phyloP scores from a whole-genome alignment of 1,139 yeast species.

The Scheffersomyces parashehatae region DNA sequence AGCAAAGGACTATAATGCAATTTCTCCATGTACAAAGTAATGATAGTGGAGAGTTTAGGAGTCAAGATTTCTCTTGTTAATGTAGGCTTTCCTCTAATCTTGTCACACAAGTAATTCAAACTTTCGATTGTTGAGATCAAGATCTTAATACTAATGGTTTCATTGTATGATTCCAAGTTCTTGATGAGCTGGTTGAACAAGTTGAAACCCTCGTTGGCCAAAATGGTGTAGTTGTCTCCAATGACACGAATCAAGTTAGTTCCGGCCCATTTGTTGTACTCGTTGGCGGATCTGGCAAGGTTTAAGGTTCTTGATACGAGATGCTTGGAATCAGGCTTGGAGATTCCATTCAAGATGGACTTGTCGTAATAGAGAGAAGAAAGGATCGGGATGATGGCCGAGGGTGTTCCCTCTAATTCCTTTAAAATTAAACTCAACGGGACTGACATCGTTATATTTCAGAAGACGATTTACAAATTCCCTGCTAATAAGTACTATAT shows the following conservation, averaged over 20 bases:
- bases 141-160: constrained; percentile 38
- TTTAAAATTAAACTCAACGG: constrained; percentile 35
- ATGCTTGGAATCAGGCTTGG: constrained; percentile 57
- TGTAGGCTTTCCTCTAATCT: constrained; percentile 78
- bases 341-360: constrained; percentile 35
- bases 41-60: constrained; percentile 69
- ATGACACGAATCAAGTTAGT: constrained; percentile 54
- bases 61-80: constrained; percentile 82
- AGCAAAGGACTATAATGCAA: constrained; percentile 40
- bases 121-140: constrained; percentile 54
- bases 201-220: constrained; percentile 59
- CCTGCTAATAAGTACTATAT: too few relatives aligned
- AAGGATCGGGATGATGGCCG: constrained; percentile 36
- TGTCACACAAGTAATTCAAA: constrained; percentile 47
- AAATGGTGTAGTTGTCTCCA: constrained; percentile 50
- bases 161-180: constrained; percentile 53
- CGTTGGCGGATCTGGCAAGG: constrained; percentile 50
- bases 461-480: too few relatives aligned
- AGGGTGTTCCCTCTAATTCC: constrained; percentile 36
- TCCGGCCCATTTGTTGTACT: constrained; percentile 62
- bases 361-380: constrained; percentile 29
- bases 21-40: constrained; percentile 53
- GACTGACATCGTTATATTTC: constrained; percentile 25
- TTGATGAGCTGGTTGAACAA: constrained; percentile 59
- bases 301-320: constrained; percentile 57